phyloP scores from a whole-genome alignment of 2,329 filamentous ascomycete genomes.

The Geosmithia putterillii region DNA sequence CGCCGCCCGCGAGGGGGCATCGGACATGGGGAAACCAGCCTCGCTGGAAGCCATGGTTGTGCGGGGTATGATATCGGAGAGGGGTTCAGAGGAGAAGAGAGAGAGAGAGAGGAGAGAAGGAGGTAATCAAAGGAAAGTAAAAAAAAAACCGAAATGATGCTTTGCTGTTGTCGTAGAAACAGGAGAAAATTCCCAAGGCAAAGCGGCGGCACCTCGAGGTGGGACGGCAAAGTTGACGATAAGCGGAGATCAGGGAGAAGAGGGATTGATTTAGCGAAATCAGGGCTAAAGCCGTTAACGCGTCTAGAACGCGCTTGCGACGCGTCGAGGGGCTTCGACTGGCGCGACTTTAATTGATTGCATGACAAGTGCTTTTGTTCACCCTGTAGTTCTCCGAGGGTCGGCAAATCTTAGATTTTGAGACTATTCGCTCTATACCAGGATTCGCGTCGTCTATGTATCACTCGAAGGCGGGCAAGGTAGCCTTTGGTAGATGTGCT shows the following conservation, averaged over 20 bases:
- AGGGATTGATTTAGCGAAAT: background rate
- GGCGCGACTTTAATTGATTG: constrained; percentile 27
- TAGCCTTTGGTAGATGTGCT: no score
- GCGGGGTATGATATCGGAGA: background rate
- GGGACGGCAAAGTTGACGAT: background rate
- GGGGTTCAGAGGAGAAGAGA: background rate
- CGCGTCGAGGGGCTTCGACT: constrained; percentile 15
- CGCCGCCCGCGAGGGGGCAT: constrained; percentile 30
- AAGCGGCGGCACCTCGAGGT: background rate
- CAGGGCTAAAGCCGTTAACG: background rate
- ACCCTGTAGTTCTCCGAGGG: background rate
- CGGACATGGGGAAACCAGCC: constrained; percentile 44
- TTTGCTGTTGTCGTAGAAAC: no score
- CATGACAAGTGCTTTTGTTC: constrained; percentile 9
- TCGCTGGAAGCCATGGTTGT: constrained; percentile 43
- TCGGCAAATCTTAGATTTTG: no score
- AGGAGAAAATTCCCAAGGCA: background rate
- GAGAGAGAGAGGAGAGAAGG: background rate
- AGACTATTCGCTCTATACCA: no score
- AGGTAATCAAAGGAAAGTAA: background rate
- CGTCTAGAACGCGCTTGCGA: constrained; percentile 2
- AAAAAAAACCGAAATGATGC: no score
- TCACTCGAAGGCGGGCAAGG: no score
- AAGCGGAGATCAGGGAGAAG: constrained; percentile 1
- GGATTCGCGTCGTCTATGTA: no score